A percentile compares a stretch with the other conserved stretches of the same genome.
Conservation (phyloP, 352 stramenopile species). For the Blastocystis sp. region DNA sequence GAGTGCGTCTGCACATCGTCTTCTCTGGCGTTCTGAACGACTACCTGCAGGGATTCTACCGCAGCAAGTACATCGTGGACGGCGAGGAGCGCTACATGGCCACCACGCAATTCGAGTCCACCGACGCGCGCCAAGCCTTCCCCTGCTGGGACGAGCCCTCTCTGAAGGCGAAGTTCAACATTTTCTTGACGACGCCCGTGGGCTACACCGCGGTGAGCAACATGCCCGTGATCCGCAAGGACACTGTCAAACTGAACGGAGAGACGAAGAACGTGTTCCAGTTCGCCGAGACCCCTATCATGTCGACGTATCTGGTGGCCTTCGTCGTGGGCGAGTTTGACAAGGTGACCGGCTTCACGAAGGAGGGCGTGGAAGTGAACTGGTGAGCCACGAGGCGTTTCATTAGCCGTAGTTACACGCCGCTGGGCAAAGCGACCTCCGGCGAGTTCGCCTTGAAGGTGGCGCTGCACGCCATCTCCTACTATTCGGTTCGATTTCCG, state of each 20-base stretch:
- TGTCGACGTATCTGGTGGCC: slow-evolving; percentile 96
- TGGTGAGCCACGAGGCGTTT: background rate
- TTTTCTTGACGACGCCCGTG: slow-evolving; percentile 87
- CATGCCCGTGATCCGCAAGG: slow-evolving; percentile 89
- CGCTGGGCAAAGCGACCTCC: slow-evolving; percentile 85
- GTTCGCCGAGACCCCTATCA: slow-evolving; percentile 86
- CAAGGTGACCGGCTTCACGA: slow-evolving; percentile 85
- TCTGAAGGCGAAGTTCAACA: slow-evolving; percentile 91
- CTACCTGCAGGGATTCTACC: slow-evolving; percentile 94
- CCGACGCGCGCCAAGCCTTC: slow-evolving; percentile 90
- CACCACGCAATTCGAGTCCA: slow-evolving; percentile 88
- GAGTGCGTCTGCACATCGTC: slow-evolving; percentile 78
- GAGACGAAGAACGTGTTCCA: slow-evolving; percentile 74
- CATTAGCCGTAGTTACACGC: slow-evolving; percentile 87
- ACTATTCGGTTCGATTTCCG: slow-evolving; percentile 78
- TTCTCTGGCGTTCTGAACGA: slow-evolving; percentile 84
- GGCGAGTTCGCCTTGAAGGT: slow-evolving; percentile 89
- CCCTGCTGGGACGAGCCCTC: slow-evolving; percentile 96
- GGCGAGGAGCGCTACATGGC: slow-evolving; percentile 89
- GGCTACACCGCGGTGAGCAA: slow-evolving; percentile 91
- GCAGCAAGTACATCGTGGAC: slow-evolving; percentile 87
- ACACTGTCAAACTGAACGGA: slow-evolving; percentile 76
- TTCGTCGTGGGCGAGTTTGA: slow-evolving; percentile 95
- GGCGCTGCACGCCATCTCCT: slow-evolving; percentile 80
- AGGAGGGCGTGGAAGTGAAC: slow-evolving; percentile 84